Percentiles rank a stretch among this genome's conserved stretches.
These are phyloP conservation scores for Fusarium pseudograminearum DNA, from an alignment of 2,329 filamentous ascomycete genomes.

Conservation along the genomic window DNA sequence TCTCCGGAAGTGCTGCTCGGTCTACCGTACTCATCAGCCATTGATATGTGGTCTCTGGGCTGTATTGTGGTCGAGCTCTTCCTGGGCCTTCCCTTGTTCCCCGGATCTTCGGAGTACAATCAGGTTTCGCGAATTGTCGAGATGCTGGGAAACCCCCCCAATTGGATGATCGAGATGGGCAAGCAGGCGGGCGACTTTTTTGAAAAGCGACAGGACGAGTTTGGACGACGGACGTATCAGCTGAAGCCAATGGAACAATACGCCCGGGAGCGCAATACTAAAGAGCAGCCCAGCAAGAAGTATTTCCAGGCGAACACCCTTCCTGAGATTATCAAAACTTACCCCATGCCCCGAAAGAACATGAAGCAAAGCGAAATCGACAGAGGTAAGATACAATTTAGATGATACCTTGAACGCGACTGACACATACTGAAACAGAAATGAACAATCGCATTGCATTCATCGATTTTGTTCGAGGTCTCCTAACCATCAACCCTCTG, in stretches of 20 bases:
- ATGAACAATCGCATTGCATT: constrained; percentile 98
- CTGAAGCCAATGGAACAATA: constrained; percentile 99
- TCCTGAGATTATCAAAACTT: constrained; percentile 96
- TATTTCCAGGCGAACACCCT: constrained; percentile 96
- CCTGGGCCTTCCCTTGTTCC: constrained; percentile 92
- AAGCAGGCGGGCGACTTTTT: constrained; percentile 99
- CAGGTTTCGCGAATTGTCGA: constrained; percentile 97
- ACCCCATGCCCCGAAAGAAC: constrained; percentile 98
- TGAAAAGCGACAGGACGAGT: constrained; percentile 92
- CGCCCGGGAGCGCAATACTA: constrained; percentile 92
- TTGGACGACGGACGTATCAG: constrained; percentile 88
- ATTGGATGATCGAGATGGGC: constrained; percentile 99
- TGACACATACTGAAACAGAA: constrained; percentile 68
- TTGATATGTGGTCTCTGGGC: constrained; percentile 99
- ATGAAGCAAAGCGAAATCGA: constrained; percentile 99
- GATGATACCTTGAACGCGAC: not conserved
- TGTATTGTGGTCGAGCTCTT: constrained; percentile 99
- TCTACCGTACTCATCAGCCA: constrained; percentile 95
- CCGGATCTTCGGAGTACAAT: constrained; percentile 98
- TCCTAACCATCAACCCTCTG: constrained; percentile 93
- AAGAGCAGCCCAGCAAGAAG: constrained; percentile 99
- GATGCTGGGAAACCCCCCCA: constrained; percentile 95
- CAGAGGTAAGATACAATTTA: constrained; percentile 72
- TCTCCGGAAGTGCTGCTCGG: constrained; percentile 97
- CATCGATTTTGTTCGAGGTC: constrained; percentile 95